Base-by-base conservation (phyloP, 805 yeast species). In the Starmerella bacillaris region DNA sequence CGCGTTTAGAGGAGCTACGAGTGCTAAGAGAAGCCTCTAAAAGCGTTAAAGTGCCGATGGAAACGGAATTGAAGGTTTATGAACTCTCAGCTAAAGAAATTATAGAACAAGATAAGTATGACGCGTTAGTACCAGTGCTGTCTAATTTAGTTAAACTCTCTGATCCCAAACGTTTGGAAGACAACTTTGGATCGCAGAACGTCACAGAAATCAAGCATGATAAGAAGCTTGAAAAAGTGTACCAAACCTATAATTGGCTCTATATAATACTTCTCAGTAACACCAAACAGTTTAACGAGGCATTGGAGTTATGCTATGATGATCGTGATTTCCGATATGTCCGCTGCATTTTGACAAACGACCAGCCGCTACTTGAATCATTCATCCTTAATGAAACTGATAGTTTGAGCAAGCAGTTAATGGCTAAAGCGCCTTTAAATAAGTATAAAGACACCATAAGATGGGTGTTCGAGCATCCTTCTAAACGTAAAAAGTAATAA, bases 1-100 rank as follows among this genome's bases (percentile, higher is more conserved):
- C 24, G 15, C 11, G 37, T 27, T 37, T 42, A 2, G 24, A 24
- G 7, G 22, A 16, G 5, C 33, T 42, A 1, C 37, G 45, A 4
- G 24, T 36, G 3, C 37, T 42, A 2, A 34, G 46, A 4, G 46
- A 42, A 27, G 35, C 33, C 11, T 33, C n/a, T 15, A 22, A 18
- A 4, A 37, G 40, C 7, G 14, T 8, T 2, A n/a, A 7, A 18
- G 14, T 15, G 21, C 30, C 16, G n/a, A n/a, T 9, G 3, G 36
- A 27, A 4, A 21, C 37, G 12, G 41, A 38, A 17, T 5, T 12
- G 9, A 14, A 21, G 3, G 33, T 42, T 3, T 43, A 41, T 30
- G 36, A 21, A 18, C 4, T 16, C 4, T 36, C 41, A 2, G 31
- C 33, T 11, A 3, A 15, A 14, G 44, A 42, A 21, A 26, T 31